Conservation (phyloP, 2,329 filamentous ascomycete genomes). For the Geoglossum cookeanum region DNA sequence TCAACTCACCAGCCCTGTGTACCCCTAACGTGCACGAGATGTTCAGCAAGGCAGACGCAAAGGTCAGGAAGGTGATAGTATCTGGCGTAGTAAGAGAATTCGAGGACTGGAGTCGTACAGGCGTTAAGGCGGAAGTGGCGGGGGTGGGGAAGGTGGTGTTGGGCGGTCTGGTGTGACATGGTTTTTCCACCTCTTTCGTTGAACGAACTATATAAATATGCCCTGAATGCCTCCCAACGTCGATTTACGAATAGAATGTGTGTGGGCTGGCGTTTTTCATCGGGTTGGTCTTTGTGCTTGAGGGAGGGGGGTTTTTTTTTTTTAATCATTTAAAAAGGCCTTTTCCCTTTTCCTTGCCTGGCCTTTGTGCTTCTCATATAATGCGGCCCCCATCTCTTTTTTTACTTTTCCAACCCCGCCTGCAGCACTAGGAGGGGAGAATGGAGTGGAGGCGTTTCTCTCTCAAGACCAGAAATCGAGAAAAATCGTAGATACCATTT, state of each 20-base stretch:
- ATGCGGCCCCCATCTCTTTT: no score
- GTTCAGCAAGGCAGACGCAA: constrained; percentile 76
- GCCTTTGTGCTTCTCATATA: no score
- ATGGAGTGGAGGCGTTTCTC: no score
- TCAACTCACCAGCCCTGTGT: constrained; percentile 58
- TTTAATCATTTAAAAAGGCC: no score
- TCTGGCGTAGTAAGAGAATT: constrained; percentile 80
- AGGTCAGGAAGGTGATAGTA: constrained; percentile 74
- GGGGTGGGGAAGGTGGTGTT: constrained; percentile 79
- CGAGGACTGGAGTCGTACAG: constrained; percentile 62
- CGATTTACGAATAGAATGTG: background rate
- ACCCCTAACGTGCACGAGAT: constrained; percentile 54
- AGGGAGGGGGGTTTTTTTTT: no score
- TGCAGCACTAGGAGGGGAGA: no score
- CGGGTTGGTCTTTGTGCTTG: no score
- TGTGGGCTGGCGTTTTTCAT: no score
- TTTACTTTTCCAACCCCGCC: no score
- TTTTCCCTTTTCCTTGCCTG: no score
- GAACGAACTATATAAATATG: background rate
- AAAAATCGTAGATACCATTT: no score
- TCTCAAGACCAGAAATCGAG: no score
- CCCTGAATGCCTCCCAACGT: background rate
- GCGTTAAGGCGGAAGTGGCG: constrained; percentile 62
- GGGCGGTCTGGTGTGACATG: constrained; percentile 52
- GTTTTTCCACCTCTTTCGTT: background rate